phyloP scores from a whole-genome alignment of 2,329 filamentous ascomycete species.

The Piedraia hortae region DNA sequence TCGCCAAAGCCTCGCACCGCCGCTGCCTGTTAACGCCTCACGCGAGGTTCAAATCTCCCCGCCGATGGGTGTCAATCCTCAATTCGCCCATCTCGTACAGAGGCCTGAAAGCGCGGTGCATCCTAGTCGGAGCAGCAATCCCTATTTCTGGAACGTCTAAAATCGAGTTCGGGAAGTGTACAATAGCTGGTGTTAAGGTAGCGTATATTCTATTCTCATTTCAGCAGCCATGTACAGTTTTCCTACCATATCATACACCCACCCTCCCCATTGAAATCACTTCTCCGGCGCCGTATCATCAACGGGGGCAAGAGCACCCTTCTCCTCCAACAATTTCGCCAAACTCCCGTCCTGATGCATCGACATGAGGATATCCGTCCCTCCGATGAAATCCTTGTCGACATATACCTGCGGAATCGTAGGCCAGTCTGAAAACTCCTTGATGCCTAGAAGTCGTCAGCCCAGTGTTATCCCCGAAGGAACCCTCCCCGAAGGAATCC shows the following conservation, averaged over 20 bases:
- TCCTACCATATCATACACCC: too few species aligned
- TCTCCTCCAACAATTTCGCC: constrained; percentile 74
- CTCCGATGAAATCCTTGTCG: constrained; percentile 83
- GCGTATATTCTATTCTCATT: too few species aligned
- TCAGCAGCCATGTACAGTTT: too few species aligned
- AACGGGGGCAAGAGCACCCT: constrained; percentile 49
- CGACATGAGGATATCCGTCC: constrained; percentile 86
- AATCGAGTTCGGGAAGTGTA: too few species aligned
- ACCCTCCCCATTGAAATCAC: too few species aligned
- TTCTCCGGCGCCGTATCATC: too few species aligned
- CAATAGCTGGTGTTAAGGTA: too few species aligned
- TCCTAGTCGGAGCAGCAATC: constrained; percentile 16
- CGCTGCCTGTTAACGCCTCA: constrained; percentile 18
- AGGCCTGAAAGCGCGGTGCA: constrained; percentile 30
- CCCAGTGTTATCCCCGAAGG: too few species aligned
- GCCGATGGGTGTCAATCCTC: constrained; percentile 25
- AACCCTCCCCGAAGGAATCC: too few species aligned
- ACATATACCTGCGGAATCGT: constrained; percentile 95
- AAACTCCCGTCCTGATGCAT: constrained; percentile 95
- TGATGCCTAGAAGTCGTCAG: constrained; percentile 60
- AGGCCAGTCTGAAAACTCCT: constrained; percentile 97
- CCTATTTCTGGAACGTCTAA: too few species aligned
- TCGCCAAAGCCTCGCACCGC: constrained; percentile 17
- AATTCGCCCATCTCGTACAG: constrained; percentile 24
- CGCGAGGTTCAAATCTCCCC: constrained; percentile 21